These are phyloP conservation scores for Boletus reticuloceps DNA, from an alignment of 768 basidiomycete species.

Conservation along the genomic window DNA sequence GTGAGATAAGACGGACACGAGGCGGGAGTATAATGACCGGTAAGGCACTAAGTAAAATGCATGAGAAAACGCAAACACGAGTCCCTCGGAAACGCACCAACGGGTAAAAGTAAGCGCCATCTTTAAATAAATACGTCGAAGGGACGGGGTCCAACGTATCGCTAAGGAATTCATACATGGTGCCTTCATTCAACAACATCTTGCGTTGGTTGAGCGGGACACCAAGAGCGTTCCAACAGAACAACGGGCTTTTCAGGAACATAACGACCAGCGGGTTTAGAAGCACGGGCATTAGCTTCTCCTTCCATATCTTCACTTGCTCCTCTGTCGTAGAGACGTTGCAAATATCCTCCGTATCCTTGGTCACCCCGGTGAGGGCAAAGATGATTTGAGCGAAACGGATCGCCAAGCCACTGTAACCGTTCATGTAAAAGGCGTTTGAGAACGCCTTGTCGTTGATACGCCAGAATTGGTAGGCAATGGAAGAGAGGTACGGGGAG, in stretches of 20 bases:
- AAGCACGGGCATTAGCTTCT: conserved; percentile 58
- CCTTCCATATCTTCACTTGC: conserved; percentile 62
- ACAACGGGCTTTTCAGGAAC: conserved; percentile 40
- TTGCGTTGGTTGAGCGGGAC: conserved; percentile 69
- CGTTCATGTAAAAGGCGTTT: conserved; percentile 62
- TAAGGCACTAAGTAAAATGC: conserved; percentile 30
- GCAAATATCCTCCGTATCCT: conserved; percentile 56
- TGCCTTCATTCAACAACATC: conserved; percentile 55
- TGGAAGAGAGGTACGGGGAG: conserved; percentile 65
- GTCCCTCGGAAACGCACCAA: conserved; percentile 33
- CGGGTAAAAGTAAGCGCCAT: conserved; percentile 67
- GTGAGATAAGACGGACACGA: conserved; percentile 68
- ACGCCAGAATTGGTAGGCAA: conserved; percentile 77
- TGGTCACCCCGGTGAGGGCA: conserved; percentile 53
- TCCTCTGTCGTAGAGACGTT: conserved; percentile 49
- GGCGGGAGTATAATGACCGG: conserved; percentile 54
- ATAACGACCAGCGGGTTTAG: conserved; percentile 56
- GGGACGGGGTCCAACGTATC: conserved; percentile 52
- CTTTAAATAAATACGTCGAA: conserved; percentile 49
- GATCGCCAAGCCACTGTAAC: conserved; percentile 68
- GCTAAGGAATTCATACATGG: conserved; percentile 46
- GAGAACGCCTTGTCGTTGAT: conserved; percentile 49
- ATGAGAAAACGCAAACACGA: background rate
- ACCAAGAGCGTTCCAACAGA: conserved; percentile 78
- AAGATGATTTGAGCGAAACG: conserved; percentile 60